Conservation (phyloP, 371 early-diverging fungal genomes). For the Actinomucor elegans region DNA sequence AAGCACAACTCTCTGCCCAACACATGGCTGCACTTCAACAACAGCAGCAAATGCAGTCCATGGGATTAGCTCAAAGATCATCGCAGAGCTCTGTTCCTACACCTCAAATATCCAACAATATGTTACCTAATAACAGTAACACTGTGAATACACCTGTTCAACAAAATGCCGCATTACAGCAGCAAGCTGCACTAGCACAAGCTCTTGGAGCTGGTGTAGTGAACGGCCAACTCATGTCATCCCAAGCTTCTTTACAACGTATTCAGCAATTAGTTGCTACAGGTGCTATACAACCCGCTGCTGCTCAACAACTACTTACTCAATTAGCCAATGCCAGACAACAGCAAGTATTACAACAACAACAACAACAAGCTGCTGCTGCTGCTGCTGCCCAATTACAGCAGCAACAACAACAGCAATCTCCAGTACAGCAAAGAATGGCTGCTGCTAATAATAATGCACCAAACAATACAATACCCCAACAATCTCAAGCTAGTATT, state of each 20-base stretch:
- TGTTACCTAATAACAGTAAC: neutral
- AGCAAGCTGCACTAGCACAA: conserved; percentile 26
- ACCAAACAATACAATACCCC: neutral
- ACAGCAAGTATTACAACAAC: conserved; percentile 12
- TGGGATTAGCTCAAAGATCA: conserved; percentile 8
- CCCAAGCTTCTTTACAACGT: conserved; percentile 31
- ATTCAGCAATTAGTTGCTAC: conserved; percentile 34
- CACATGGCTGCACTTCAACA: conserved; percentile 25
- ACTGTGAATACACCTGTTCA: neutral
- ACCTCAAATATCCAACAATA: conserved; percentile 19
- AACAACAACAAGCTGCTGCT: conserved; percentile 20
- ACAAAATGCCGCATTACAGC: conserved; percentile 10
- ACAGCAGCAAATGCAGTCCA: conserved; percentile 19
- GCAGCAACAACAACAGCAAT: conserved; percentile 23
- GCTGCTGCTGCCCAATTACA: conserved; percentile 6
- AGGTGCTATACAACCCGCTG: conserved; percentile 25
- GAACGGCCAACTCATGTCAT: conserved; percentile 18
- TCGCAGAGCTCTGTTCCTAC: conserved; percentile 28
- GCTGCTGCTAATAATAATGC: conserved; percentile 3
- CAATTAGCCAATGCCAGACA: conserved; percentile 27
- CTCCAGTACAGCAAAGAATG: conserved; percentile 21
- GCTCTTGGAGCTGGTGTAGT: conserved; percentile 11
- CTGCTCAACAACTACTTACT: conserved; percentile 33
- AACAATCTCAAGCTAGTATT: neutral
- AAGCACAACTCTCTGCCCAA: conserved; percentile 24